A percentile compares a stretch with the other conserved stretches of the same genome.
These are phyloP conservation scores for Nemania serpens DNA, from an alignment of 2,329 filamentous ascomycete species.

Conservation along the genomic window DNA sequence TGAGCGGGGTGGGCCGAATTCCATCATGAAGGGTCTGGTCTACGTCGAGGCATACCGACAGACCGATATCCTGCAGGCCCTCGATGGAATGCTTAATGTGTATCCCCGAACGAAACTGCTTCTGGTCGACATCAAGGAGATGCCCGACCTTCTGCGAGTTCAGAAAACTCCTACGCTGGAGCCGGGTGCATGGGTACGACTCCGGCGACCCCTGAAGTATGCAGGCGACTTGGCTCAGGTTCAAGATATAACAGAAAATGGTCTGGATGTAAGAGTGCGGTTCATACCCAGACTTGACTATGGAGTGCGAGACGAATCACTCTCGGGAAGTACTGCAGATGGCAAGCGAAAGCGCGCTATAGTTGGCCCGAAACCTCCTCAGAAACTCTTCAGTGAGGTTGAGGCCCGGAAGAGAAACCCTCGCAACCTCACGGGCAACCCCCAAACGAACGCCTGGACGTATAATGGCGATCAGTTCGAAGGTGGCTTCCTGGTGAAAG, in stretches of 20 bases:
- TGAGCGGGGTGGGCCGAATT: slow-evolving; percentile 78
- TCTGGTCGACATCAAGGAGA: slow-evolving; percentile 93
- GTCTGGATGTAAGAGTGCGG: slow-evolving; percentile 82
- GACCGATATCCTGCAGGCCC: slow-evolving; percentile 79
- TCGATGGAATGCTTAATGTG: slow-evolving; percentile 85
- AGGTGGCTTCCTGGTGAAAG: slow-evolving; percentile 91
- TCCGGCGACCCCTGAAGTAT: slow-evolving; percentile 80
- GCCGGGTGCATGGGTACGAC: slow-evolving; percentile 88
- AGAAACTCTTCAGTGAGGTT: slow-evolving; percentile 87
- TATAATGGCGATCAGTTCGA: slow-evolving; percentile 91
- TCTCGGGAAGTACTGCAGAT: slow-evolving; percentile 52
- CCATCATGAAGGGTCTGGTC: slow-evolving; percentile 88
- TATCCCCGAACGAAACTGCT: slow-evolving; percentile 88
- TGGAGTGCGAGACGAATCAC: slow-evolving; percentile 77
- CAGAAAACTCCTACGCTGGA: slow-evolving; percentile 84
- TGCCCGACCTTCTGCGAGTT: slow-evolving; percentile 92
- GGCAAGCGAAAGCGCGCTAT: slow-evolving; percentile 80
- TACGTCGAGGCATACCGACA: slow-evolving; percentile 92
- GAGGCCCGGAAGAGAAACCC: slow-evolving; percentile 90
- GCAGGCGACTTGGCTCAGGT: slow-evolving; percentile 89
- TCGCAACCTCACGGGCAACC: slow-evolving; percentile 65
- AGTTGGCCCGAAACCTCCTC: slow-evolving; percentile 74
- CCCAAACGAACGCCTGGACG: slow-evolving; percentile 78
- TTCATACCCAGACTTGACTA: slow-evolving; percentile 93
- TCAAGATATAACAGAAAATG: slow-evolving; percentile 89